phyloP scores from a whole-genome alignment of 345 rosid species.

The Melaleuca alternifolia region DNA sequence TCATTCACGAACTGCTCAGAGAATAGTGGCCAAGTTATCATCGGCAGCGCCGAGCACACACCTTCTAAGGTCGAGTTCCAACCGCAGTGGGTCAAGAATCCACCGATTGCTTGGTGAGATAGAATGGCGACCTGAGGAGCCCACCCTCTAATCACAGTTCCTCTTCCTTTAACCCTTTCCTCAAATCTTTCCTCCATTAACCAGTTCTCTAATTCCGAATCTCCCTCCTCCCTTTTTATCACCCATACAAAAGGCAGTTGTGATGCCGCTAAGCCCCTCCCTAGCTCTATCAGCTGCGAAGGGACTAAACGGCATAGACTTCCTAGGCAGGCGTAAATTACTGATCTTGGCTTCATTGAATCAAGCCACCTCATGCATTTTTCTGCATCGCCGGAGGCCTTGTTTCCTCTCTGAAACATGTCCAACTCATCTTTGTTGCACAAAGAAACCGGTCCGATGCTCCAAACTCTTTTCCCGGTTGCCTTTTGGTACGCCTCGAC shows the following conservation, averaged over 20 bases:
- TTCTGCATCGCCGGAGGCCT: slow-evolving; percentile 22
- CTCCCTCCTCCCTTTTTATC: slow-evolving; percentile 26
- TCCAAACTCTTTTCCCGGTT: slow-evolving; percentile 50
- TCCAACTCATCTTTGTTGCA: slow-evolving; percentile 30
- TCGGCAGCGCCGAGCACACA: slow-evolving; percentile 43
- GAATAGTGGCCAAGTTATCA: slow-evolving; percentile 80
- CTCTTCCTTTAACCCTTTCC: slow-evolving; percentile 49
- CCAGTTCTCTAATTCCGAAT: slow-evolving; percentile 47
- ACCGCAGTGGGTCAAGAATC: slow-evolving; percentile 77
- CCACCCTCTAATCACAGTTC: slow-evolving; percentile 66
- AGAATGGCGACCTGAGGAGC: slow-evolving; percentile 72
- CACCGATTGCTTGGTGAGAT: slow-evolving; percentile 55
- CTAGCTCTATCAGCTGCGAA: slow-evolving; percentile 53
- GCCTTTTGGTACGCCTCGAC: slow-evolving; percentile 26
- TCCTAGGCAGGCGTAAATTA: slow-evolving; percentile 67
- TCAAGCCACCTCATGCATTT: slow-evolving; percentile 49
- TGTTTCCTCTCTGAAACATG: slow-evolving; percentile 60
- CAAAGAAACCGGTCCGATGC: slow-evolving; percentile 73
- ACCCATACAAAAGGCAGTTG: slow-evolving; percentile 68
- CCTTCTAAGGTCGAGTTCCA: slow-evolving; percentile 86
- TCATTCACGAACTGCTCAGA: slow-evolving; percentile 76
- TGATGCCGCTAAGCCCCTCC: slow-evolving; percentile 55
- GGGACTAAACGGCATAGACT: slow-evolving; percentile 62
- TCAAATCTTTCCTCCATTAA: slow-evolving; percentile 28
- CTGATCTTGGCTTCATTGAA: slow-evolving; percentile 38